These are phyloP conservation scores for Heliosperma pusillum DNA, from an alignment of 148 eudicot species.

Conservation along the genomic window DNA sequence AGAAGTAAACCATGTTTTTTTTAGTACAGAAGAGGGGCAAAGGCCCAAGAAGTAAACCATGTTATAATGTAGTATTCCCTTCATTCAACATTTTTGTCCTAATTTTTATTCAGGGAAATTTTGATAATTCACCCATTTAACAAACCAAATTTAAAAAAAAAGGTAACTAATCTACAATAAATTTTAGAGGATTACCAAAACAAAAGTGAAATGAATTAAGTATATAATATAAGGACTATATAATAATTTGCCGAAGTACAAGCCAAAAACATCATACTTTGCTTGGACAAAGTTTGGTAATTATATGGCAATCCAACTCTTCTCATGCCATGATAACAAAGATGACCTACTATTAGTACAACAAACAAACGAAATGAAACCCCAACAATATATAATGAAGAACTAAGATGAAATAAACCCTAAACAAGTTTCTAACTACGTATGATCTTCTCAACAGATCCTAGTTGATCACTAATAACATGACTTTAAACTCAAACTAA, in stretches of 20 bases:
- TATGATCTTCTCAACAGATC: background rate
- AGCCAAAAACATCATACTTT: slow-evolving; percentile 13
- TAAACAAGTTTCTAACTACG: background rate
- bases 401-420: slow-evolving; percentile 4
- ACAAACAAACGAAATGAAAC: slow-evolving; percentile 11
- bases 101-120: no score
- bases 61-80: no score
- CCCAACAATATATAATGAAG: background rate
- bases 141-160: no score
- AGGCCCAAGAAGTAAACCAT: no score
- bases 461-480: background rate
- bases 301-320: slow-evolving; percentile 12
- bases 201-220: no score
- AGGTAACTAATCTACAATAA: no score
- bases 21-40: no score
- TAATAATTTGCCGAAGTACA: slow-evolving; percentile 4
- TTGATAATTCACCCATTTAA: no score
- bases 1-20: background rate
- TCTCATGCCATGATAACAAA: slow-evolving; percentile 13
- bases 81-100: no score
- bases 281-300: slow-evolving; percentile 12
- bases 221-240: slow-evolving; percentile 13
- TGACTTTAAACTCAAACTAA: background rate
- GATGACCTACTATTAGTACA: slow-evolving; percentile 11
- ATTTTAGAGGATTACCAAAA: no score